Base-by-base conservation (phyloP, 2,329 filamentous ascomycete species). In the Orbilia blumenaviensis region DNA sequence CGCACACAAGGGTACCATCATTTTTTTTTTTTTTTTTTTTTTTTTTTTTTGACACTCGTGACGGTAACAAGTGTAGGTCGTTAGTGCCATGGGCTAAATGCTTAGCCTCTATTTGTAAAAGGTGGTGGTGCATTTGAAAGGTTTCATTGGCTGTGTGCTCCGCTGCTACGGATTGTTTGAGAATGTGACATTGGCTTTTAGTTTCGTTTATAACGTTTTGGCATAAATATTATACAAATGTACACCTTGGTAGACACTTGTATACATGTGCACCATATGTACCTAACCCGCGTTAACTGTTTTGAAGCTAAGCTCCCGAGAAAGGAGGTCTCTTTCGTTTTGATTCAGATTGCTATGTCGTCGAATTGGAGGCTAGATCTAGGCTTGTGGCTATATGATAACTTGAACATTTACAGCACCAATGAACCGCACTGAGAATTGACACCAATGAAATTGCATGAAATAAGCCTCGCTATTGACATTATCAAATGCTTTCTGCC, bases 1-100 rank as follows among this genome's bases (percentile, higher is more conserved):
- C 66, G 66, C 66, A 63, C 66, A 69, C 56, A 62, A 69, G 66
- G 66, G 56, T 68, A 10, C 46, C 42, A 64, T 25, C 18, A 2
- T 50, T 14, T n/a, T 32, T 36, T 18, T 9, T 18, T 18, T 21
- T 23, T n/a, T 21, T 34, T 63, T 27, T 10, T 36, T 36, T 36
- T 64, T 23, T 25, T 32, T 34, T 41, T 25, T 6, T 36, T 23
- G 23, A 27, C 25, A 8, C 23, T 54, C 27, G 50, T 61, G 64
- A 68, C 29, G 64, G 52, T 68, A 44, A 68, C 64, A n/a, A n/a
- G n/a, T n/a, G n/a, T n/a, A n/a, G 34, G 46, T 58, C 8, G 32
- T 10, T 38, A 23, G 52, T 54, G 48, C 23, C 38, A 46, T 16
- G 16, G 41, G 8, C 41, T 56, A 36, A 38, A 23, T 56, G 52